phyloP scores from a whole-genome alignment of 2,329 filamentous ascomycete species.

The Aspergillus brunneoviolaceus region DNA sequence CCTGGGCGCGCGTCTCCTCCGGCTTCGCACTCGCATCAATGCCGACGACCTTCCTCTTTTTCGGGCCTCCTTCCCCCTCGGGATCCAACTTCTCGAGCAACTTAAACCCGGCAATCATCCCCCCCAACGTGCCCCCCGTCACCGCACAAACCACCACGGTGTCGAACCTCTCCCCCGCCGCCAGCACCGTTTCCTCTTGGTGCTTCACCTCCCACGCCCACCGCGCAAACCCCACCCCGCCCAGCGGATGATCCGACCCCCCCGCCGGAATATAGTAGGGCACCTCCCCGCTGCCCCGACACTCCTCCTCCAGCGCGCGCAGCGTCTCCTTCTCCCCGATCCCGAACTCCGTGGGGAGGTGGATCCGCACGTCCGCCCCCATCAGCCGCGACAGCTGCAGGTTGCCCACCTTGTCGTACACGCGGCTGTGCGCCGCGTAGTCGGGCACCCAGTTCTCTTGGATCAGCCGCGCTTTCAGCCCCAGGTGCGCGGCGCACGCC shows the following conservation, averaged over 20 bases:
- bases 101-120: slow-evolving; percentile 73
- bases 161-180: slow-evolving; percentile 64
- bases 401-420: slow-evolving; percentile 66
- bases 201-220: slow-evolving; percentile 68
- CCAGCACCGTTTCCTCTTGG: slow-evolving; percentile 53
- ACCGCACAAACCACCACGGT: slow-evolving; percentile 69
- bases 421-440: slow-evolving; percentile 47
- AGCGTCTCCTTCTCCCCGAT: slow-evolving; percentile 68
- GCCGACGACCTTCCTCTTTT: slow-evolving; percentile 53
- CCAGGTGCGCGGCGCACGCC: slow-evolving; percentile 59
- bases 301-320: slow-evolving; percentile 54
- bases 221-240: slow-evolving; percentile 67
- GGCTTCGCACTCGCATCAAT: slow-evolving; percentile 64
- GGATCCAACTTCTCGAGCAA: slow-evolving; percentile 53
- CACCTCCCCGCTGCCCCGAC: slow-evolving; percentile 54
- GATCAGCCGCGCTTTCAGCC: slow-evolving; percentile 52
- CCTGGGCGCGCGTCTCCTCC: slow-evolving; percentile 62
- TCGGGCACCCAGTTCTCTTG: slow-evolving; percentile 71
- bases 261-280: slow-evolving; percentile 73
- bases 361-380: slow-evolving; percentile 63
- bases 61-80: slow-evolving; percentile 8
- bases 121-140: slow-evolving; percentile 68
- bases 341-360: slow-evolving; percentile 58
- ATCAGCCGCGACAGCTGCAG: slow-evolving; percentile 69
- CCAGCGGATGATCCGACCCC: slow-evolving; percentile 68